Evolutionary conservation across 352 stramenopile species (phyloP), one percentile per base, ranked within the genome.

Genomic region (Globisporangium alternatum): DNA sequence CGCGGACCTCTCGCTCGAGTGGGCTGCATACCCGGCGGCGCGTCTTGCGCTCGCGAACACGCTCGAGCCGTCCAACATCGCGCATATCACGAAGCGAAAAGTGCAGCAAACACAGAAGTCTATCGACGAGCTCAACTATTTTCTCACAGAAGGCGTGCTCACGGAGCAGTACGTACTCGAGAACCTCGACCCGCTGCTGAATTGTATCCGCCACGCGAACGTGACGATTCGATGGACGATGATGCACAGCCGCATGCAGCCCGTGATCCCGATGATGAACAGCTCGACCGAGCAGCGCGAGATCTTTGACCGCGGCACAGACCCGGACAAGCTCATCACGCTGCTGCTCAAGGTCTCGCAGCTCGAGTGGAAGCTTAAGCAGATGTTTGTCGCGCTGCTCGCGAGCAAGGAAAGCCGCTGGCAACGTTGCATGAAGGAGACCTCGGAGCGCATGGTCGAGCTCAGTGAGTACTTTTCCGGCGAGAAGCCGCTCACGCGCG

Each of bases 311-410:
- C 77, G 83, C 28, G 86, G 82, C 41, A 91, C 81, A 5, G 85
- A 96, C 22, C 87, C 83, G 2, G 88, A 96, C 67, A 89, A 89
- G 43, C 60, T 96, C n/a, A 92, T 96, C 56, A 95, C 88, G n/a
- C 66, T 98, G 28, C 64, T 98, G 49, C 79, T 98, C 12, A 96
- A 98, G 52, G 88, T 91, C 0, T 96, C 93, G 7, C 93, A 98
- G 71, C 75, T 98, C 37, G 96, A 98, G 74, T 97, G 90, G 85
- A 95, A 97, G 57, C 74, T 98, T 2, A 98, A 98, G 76, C 82
- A 94, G 64, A 96, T 97, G 75, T 96, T 98, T 59, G 83, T 88
- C 17, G 70, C 83, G 7, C 72, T 98, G 33, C 72, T 98, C 12
- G 88, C 84, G 22, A 93, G 75, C 52, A 98, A 98, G 74, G 88